Evolutionary conservation across 495 filamentous ascomycete species (phyloP).

Genomic region (Bathelium albidoporum): DNA sequence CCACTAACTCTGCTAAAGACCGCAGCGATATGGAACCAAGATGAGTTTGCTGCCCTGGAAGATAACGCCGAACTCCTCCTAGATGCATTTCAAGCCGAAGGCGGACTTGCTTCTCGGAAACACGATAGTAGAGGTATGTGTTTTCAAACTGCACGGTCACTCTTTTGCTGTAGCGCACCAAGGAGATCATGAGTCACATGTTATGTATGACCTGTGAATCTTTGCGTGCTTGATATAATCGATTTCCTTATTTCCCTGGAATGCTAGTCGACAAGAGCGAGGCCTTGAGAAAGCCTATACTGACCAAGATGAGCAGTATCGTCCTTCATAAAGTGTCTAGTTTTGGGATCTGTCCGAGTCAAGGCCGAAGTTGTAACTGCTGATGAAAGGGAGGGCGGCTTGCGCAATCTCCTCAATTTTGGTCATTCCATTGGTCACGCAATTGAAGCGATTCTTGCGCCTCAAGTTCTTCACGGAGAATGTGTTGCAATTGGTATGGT

Average conservation of each 20-base stretch:
- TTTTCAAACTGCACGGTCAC: not conserved
- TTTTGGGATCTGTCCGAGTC: constrained; percentile 77
- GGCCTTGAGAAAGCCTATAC: not conserved
- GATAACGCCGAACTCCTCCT: constrained; percentile 66
- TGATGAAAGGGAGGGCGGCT: constrained; percentile 88
- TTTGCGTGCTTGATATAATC: too few species aligned
- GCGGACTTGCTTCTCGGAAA: not conserved
- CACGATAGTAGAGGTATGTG: not conserved
- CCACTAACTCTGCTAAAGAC: constrained; percentile 43
- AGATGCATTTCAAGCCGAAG: constrained; percentile 34
- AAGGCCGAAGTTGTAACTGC: constrained; percentile 90
- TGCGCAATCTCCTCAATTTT: constrained; percentile 93
- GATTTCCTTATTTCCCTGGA: too few species aligned
- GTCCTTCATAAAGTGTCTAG: constrained; percentile 62
- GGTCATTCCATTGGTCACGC: constrained; percentile 98
- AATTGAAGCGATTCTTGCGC: constrained; percentile 88
- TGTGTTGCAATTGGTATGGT: constrained; percentile 97
- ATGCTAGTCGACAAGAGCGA: too few species aligned
- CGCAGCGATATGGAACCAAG: constrained; percentile 86
- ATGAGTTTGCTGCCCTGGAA: constrained; percentile 78
- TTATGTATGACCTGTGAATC: not conserved
- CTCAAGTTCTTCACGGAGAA: constrained; percentile 91
- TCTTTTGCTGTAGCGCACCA: not conserved
- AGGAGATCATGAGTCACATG: not conserved
- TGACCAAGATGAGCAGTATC: not conserved